phyloP scores from a whole-genome alignment of 257 asterid species.

The Jacaranda mimosifolia region DNA sequence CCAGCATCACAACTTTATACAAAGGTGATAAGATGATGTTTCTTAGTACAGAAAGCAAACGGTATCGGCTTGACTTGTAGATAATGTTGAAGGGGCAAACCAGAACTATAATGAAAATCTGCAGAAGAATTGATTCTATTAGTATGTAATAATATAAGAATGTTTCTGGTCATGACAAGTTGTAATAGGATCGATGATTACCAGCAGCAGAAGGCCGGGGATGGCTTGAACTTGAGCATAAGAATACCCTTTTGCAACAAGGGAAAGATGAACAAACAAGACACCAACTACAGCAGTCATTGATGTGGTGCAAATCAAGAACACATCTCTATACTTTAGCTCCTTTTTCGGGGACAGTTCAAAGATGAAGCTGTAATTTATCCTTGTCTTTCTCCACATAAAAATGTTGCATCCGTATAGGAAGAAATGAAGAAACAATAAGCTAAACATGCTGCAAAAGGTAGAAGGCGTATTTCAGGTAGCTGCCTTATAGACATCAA shows the following conservation, averaged over 20 bases:
- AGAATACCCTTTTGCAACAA: slow-evolving; percentile 74
- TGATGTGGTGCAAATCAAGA: slow-evolving; percentile 83
- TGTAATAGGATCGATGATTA: slow-evolving; percentile 31
- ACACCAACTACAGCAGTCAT: slow-evolving; percentile 87
- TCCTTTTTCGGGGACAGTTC: slow-evolving; percentile 77
- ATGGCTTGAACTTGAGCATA: slow-evolving; percentile 71
- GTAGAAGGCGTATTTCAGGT: background rate
- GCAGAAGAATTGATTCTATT: background rate
- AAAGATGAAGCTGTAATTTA: slow-evolving; percentile 90
- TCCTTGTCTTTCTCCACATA: slow-evolving; percentile 90
- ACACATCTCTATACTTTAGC: slow-evolving; percentile 83
- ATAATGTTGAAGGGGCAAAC: slow-evolving; percentile 82
- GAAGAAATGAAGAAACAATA: slow-evolving; percentile 84
- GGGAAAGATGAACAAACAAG: slow-evolving; percentile 72
- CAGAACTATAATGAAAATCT: slow-evolving; percentile 66
- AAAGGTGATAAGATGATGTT: slow-evolving; percentile 82
- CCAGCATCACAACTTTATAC: slow-evolving; percentile 91
- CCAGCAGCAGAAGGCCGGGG: slow-evolving; percentile 83
- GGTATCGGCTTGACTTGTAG: slow-evolving; percentile 86
- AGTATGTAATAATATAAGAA: background rate
- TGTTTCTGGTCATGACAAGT: background rate
- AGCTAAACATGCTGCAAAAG: slow-evolving; percentile 90
- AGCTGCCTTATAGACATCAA: background rate
- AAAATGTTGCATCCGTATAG: slow-evolving; percentile 91
- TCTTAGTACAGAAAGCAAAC: slow-evolving; percentile 65